Base-by-base conservation (phyloP, 495 filamentous ascomycete species). In the Symbiotaphrina buchneri region DNA sequence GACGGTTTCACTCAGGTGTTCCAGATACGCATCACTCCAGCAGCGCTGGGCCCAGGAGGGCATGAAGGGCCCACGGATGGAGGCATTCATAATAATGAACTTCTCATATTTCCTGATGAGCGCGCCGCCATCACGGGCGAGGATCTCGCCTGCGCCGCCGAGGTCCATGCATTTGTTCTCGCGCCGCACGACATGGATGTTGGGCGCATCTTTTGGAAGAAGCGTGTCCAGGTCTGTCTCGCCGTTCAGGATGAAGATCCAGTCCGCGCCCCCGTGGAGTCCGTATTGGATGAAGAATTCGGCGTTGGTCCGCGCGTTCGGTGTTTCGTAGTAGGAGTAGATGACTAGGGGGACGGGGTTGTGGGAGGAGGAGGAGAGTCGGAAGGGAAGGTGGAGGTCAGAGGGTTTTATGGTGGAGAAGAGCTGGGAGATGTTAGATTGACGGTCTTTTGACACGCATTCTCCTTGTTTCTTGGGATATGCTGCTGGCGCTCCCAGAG, bases 161-260 rank as follows among this genome's bases (percentile, higher is more conserved):
- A 53, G 33, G 27, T 46, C 46, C 29, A 35, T 49, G 36, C 45
- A 52, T n/a, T 40, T 36, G 14, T 46, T 43, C 6, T 32, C 18
- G 10, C 38, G 38, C 11, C 39, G 19, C 10, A 48, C 28, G 16
- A 43, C 30, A n/a, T 36, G 31, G n/a, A 54, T 40, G 31, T 54
- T 49, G 13, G 32, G 4, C n/a, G n/a, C n/a, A 11, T 36, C 10
- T 10, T 15, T 20, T 0, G 47, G 46, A 21, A 54, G 36, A 0
- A 49, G 24, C 11, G 14, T n/a, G 13, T 28, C 26, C 7, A 36
- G 43, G 18, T 43, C 23, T 13, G 38, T 46, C 11, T 45, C 34
- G 6, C 50, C 50, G 24, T 47, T 47, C 21, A 54, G 35, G 30
- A 52, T 45, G 38, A 55, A 53, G 15, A 55, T 30, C 21, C 52